Base-by-base conservation (phyloP, 192 early-diverging fungal genomes). In the Backusella parvicylindrica region DNA sequence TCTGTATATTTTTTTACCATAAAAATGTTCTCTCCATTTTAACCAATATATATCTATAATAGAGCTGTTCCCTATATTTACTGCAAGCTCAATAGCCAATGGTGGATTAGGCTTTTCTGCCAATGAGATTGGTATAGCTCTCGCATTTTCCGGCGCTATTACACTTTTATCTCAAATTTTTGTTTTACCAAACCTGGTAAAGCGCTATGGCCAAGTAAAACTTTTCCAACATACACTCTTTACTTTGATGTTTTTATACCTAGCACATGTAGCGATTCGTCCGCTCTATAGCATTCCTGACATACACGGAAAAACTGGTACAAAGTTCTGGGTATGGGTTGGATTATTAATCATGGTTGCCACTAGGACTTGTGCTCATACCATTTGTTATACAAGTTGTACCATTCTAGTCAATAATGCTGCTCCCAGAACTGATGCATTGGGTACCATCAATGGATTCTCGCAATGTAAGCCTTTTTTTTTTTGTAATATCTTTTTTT, bases 371-470 rank as follows among this genome's bases (percentile, higher is more conserved):
- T 16, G 77, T 0, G 77, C 67, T 15, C 36, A 35, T 12, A 74
- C 75, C 9, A 71, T 84, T 28, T 73, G 77, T 0, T 87, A 81
- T 65, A 87, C 88, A 0, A 74, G 82, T 6, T 71, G 78, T 30
- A 86, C 83, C 70, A 79, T 87, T 41, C 69, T 87, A 72, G 74
- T 89, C 49, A 84, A 69, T 28, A 86, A 91, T 64, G 85, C 87
- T 1, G 79, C 85, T 0, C 82, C 86, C 3, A 32, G 75, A 3
- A 65, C 32, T 11, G 66, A 84, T 70, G 35, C 82, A 41, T 72
- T 88, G 11, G 89, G 89, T 30, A 82, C 85, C 2, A 72, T 91
- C 26, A 91, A 91, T 70, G 89, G 88, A 15, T 81, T 89, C 40
- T 84, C 80, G 16, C 87, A 87, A 64, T 77, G 79, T 75, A 75